Base-by-base conservation (phyloP, 768 basidiomycete species). In the Tylopilus vinaceipallidus region DNA sequence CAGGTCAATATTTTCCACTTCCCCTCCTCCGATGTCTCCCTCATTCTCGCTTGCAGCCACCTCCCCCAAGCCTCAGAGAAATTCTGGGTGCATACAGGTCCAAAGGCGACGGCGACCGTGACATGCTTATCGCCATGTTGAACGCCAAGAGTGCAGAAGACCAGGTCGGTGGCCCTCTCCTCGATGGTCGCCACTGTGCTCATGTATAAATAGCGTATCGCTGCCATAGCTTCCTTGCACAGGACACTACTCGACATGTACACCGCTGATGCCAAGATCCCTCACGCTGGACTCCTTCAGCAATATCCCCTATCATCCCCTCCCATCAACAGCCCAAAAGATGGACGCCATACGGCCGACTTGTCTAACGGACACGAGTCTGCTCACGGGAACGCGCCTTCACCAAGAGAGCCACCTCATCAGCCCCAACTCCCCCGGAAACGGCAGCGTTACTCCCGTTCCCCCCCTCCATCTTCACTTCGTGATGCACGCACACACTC, bases 71-170 rank as follows among this genome's bases (percentile, higher is more conserved):
- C 53, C 75, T 97, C 37, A 80, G 88, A 41, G 91, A 94, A 59
- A 93, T 97, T 36, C 82, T 97, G 22, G 78, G 80, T 33, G 92
- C 93, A 8, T 97, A 95, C 73, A 78, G 80, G 49, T 71, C 82
- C 33, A 89, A 85, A 61, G 94, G 94, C 52, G 90, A 94, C 53
- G 93, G 91, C 36, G 94, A 97, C 75, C 79, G 93, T 20, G 91
- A 95, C 45, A 87, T 95, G 82, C 76, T 97, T 19, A 77, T 95
- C 30, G 82, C 91, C 57, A 88, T 97, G 79, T 75, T 97, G 42
- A 91, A 88, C 52, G 92, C 93, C 62, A 97, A 97, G 74, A 80
- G 84, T 39, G 86, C 94, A 12, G 94, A 97, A 66, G 94, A 97
- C 64, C 88, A 95, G 80, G 91, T 91, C 56, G 35, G 81, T 61